phyloP scores from a whole-genome alignment of 257 asterid genomes.

The Solanum rostratum region DNA sequence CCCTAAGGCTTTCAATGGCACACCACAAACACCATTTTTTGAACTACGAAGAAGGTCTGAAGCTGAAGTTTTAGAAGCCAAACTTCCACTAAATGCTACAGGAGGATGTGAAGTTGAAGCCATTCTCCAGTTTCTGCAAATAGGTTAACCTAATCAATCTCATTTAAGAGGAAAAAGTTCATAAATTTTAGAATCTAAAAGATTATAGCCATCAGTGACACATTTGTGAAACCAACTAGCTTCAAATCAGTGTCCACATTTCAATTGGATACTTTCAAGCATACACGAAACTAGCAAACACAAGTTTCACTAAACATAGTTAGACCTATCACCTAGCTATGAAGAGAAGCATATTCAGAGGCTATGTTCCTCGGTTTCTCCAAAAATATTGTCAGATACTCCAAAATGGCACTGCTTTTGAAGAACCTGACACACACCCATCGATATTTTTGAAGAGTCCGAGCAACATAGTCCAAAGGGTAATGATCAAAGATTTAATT shows the following conservation, averaged over 20 bases:
- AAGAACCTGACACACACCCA: background rate
- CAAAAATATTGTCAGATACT: background rate
- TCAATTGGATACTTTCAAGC: background rate
- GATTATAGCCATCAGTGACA: background rate
- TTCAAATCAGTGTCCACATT: background rate
- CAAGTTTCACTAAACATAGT: background rate
- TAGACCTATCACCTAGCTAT: background rate
- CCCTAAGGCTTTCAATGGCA: conserved; percentile 63
- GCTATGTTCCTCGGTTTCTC: background rate
- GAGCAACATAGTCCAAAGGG: background rate
- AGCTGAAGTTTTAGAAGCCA: conserved; percentile 44
- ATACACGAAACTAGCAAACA: background rate
- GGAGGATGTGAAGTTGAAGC: conserved; percentile 54
- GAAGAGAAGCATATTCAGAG: background rate
- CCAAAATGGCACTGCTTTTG: background rate
- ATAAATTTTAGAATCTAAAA: background rate
- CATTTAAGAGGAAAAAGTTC: background rate
- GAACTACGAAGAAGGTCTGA: conserved; percentile 78
- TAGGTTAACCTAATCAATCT: background rate
- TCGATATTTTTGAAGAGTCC: background rate
- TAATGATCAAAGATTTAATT: background rate
- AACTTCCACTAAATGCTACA: conserved; percentile 36
- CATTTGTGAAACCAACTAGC: background rate
- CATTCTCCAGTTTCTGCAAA: conserved; percentile 30
- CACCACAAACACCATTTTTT: conserved; percentile 45